Conservation (phyloP, 2,329 filamentous ascomycete species). For the Ceratocystis colombiana region DNA sequence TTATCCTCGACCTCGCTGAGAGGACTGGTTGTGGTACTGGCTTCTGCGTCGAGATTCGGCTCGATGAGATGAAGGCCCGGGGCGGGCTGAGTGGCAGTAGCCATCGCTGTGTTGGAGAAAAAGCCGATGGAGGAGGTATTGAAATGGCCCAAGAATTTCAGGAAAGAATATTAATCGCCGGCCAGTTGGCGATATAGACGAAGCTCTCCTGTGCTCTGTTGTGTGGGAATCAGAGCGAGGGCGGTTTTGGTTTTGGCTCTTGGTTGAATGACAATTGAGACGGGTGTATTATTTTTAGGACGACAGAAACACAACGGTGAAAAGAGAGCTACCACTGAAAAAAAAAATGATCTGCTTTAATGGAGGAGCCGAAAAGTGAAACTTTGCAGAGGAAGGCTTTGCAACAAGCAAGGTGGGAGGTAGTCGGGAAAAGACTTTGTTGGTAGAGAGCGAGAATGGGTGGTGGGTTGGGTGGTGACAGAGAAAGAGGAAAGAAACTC, state of each 20-base stretch:
- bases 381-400: not conserved
- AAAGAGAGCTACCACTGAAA: constrained; percentile 4
- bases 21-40: constrained; percentile 74
- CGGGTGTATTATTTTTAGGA: constrained; percentile 10
- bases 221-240: not conserved
- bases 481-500: constrained; percentile 21
- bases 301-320: not conserved
- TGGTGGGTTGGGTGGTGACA: not conserved
- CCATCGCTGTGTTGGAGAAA: constrained; percentile 36
- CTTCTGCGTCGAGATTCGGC: constrained; percentile 43
- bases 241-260: not conserved
- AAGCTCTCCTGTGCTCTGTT: constrained; percentile 10
- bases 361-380: not conserved
- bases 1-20: constrained; percentile 84
- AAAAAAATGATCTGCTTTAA: constrained; percentile 2
- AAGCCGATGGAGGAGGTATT: constrained; percentile 25
- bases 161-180: constrained; percentile 17
- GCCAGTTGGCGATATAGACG: not conserved
- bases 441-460: constrained; percentile 1
- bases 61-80: constrained; percentile 41
- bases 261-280: not conserved
- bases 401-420: not conserved
- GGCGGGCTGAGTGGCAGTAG: constrained; percentile 43
- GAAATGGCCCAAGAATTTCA: constrained; percentile 24
- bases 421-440: constrained; percentile 9